Evolutionary conservation across 2,329 filamentous ascomycete genomes (phyloP), one percentile per base, ranked within the genome.

Genomic region (Neoarthrinium moseri): DNA sequence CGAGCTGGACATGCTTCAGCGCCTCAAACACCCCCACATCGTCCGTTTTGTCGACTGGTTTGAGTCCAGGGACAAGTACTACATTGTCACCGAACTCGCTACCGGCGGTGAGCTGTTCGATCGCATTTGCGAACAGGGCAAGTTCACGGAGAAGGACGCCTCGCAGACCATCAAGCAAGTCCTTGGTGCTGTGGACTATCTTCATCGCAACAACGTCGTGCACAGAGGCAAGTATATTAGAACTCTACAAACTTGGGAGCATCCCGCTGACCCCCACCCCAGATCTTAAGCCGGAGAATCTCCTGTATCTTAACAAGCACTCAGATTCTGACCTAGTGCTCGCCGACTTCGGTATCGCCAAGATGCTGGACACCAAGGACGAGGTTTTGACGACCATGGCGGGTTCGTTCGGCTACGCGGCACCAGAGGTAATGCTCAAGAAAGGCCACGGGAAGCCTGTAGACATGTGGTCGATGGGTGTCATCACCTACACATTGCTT

Each of bases 11-110:
- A 91, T 99, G 83, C 80, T 99, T 54, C 91, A 96, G 71, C 82
- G 83, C 48, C 82, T 99, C 63, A 81, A 91, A 63, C 94, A 99
- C 67, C 88, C 90, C 43, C 90, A 97, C 70, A 99, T 99, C 65
- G 94, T 99, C 71, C 86, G 86, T 57, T 99, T 99, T 64, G 87
- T 94, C 57, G 94, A 99, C 68, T 99, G 94, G 92, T 99, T 99
- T 65, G 94, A 99, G 73, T 97, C 92, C 46, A 89, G 91, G 72
- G 94, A 99, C 76, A 99, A 99, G 75, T 99, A 96, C 74, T 99
- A 99, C 69, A 97, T 99, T 57, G 91, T 99, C 58, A 99, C 94
- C 24, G 87, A 99, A 69, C 78, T 99, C 46, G 94, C 94, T 33
- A 96, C 89, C 0, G 94, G 94, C 56, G 94, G 94, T 66, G 94